Percentiles rank a stretch among this genome's conserved stretches.
Conservation (phyloP, 108 stramenopile species). For the Fistulifera solaris region DNA sequence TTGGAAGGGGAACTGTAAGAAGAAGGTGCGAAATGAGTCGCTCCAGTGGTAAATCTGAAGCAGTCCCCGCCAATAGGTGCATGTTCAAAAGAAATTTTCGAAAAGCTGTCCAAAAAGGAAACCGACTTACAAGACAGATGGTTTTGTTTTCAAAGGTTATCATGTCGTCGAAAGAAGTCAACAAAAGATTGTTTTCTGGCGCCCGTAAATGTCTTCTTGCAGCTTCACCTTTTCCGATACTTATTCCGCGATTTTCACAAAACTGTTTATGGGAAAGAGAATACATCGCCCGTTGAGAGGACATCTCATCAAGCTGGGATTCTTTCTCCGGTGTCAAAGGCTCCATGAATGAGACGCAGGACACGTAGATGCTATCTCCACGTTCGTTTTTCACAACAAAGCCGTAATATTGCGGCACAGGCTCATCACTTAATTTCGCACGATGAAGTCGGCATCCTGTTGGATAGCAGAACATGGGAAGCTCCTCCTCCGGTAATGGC, state of each 20-base stretch:
- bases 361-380: slow-evolving; percentile 73
- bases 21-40: slow-evolving; percentile 77
- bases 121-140: slow-evolving; percentile 70
- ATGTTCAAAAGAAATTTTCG: slow-evolving; percentile 73
- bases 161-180: slow-evolving; percentile 67
- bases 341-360: slow-evolving; percentile 82
- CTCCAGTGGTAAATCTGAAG: slow-evolving; percentile 68
- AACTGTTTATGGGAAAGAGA: slow-evolving; percentile 59
- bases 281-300: slow-evolving; percentile 33
- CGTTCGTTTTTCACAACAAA: slow-evolving; percentile 89
- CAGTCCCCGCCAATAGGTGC: slow-evolving; percentile 62
- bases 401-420: slow-evolving; percentile 65
- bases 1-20: slow-evolving; percentile 67
- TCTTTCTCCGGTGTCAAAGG: slow-evolving; percentile 48
- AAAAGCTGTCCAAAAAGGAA: slow-evolving; percentile 84
- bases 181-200: slow-evolving; percentile 18
- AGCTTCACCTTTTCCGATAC: neutral
- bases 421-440: slow-evolving; percentile 51
- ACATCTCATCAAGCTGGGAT: slow-evolving; percentile 43
- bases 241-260: slow-evolving; percentile 24
- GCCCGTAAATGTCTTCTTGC: neutral
- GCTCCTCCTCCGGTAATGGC: slow-evolving; percentile 80
- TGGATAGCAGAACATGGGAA: slow-evolving; percentile 88
- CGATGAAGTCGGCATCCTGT: slow-evolving; percentile 60
- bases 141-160: slow-evolving; percentile 84